These are phyloP conservation scores for Ramalina peruviana DNA, from an alignment of 495 filamentous ascomycete genomes.

Conservation along the genomic window DNA sequence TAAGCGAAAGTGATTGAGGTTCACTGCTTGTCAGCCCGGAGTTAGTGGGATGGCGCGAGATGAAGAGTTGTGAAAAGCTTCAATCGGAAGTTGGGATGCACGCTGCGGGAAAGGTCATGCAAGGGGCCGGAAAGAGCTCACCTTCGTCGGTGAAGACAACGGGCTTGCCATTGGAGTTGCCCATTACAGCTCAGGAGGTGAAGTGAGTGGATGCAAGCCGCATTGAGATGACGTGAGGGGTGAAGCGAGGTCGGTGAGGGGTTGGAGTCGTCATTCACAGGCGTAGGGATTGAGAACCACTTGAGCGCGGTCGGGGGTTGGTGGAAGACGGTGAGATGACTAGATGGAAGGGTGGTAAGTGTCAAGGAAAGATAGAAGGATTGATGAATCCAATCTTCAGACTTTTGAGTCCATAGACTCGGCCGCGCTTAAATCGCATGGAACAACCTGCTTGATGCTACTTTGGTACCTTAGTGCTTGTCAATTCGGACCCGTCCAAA, in stretches of 20 bases:
- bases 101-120: neutral
- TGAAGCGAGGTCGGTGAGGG: neutral
- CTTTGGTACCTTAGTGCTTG: no score
- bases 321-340: no score
- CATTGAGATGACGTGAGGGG: constrained; percentile 8
- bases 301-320: no score
- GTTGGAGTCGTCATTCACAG: neutral
- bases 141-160: constrained; percentile 86
- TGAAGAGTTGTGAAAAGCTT: neutral
- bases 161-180: constrained; percentile 87
- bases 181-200: constrained; percentile 42
- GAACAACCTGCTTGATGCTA: no score
- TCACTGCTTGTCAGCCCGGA: constrained; percentile 40
- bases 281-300: no score
- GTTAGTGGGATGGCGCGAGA: neutral
- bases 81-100: neutral
- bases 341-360: no score
- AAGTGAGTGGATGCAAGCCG: neutral
- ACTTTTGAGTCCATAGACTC: no score
- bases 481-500: no score
- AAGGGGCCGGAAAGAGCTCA: constrained; percentile 32
- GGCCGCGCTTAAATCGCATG: no score
- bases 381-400: no score
- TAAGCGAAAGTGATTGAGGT: constrained; percentile 93
- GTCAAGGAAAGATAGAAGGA: no score